Base-by-base conservation (phyloP, 2,329 filamentous ascomycete genomes). In the Ascochyta pisi region DNA sequence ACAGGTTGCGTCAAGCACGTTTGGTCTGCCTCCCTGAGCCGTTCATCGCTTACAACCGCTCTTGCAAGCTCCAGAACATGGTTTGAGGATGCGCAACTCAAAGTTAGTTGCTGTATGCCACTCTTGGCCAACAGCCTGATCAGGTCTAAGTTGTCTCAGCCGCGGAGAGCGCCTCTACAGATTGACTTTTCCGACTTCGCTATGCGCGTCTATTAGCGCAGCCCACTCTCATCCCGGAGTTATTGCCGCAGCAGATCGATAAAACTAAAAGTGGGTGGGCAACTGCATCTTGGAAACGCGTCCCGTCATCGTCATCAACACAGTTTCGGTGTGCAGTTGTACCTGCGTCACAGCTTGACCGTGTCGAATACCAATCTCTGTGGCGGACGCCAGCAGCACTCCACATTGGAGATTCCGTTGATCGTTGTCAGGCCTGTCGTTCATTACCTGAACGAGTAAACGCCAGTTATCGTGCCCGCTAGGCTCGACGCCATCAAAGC, bases 401-500 rank as follows among this genome's bases (percentile, higher is more conserved):
- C 61, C 62, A 56, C 61, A 58, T 56, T 59, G 63, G 58, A 58
- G 60, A 67, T 71, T 64, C 62, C 58, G 68, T 66, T 67, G 61
- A 70, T 73, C 64, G 62, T 59, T 52, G 51, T 52, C 52, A 56
- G 58, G 60, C 58, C 60, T 67, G 61, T 61, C 58, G 57, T 58
- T 66, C 66, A 64, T 61, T 71, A 55, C 69, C 66, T 50, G 50
- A 68, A 66, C 38, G 44, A 63, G 66, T 39, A 54, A 49, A 57
- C 61, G 59, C 63, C 59, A 67, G 58, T 66, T 63, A 63, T 69
- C 64, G 66, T 65, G 64, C 58, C 70, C 64, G 64, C 64, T 69
- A 66, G 66, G 54, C 59, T 63, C 50, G 60, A 69, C 70, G 66
- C 69, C 68, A 65, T 58, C 59, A 62, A 68, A 73, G 70, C 70